Conservation (phyloP, 257 asterid species). For the Lycium ferocissimum region DNA sequence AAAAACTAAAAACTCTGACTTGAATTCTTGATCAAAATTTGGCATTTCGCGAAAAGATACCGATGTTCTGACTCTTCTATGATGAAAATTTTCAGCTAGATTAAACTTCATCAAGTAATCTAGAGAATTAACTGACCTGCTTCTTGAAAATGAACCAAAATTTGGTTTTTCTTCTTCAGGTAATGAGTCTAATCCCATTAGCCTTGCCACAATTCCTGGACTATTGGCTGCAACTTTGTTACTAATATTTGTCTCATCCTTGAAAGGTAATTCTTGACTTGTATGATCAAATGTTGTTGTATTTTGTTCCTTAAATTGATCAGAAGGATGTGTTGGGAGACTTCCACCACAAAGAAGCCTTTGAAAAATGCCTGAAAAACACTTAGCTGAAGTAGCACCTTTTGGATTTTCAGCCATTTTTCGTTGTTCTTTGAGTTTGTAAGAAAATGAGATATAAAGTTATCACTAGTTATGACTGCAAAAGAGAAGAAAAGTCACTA, state of each 20-base stretch:
- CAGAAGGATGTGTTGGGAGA: conserved; percentile 62
- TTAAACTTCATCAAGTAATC: conserved; percentile 55
- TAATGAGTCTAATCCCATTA: conserved; percentile 70
- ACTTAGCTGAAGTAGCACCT: conserved; percentile 35
- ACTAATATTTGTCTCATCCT: neutral
- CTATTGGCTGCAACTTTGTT: conserved; percentile 28
- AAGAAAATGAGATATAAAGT: neutral
- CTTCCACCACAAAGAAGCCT: conserved; percentile 52
- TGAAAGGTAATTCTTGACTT: neutral
- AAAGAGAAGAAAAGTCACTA: neutral
- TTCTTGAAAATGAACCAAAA: conserved; percentile 55
- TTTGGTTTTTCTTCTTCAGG: conserved; percentile 41
- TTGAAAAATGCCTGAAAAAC: conserved; percentile 45
- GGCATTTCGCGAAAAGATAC: conserved; percentile 50
- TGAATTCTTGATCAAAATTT: conserved; percentile 14
- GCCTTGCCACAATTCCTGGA: conserved; percentile 67
- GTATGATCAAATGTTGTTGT: neutral
- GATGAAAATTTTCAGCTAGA: conserved; percentile 36
- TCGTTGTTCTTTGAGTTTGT: neutral
- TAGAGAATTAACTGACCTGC: conserved; percentile 60
- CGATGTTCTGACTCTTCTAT: conserved; percentile 60
- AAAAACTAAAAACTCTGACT: conserved; percentile 24
- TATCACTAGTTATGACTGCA: neutral
- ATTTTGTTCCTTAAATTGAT: conserved; percentile 36
- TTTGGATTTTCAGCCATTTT: conserved; percentile 32